Evolutionary conservation across 371 early-diverging fungal species (phyloP).

Genomic region (Apophysomyces sp.): DNA sequence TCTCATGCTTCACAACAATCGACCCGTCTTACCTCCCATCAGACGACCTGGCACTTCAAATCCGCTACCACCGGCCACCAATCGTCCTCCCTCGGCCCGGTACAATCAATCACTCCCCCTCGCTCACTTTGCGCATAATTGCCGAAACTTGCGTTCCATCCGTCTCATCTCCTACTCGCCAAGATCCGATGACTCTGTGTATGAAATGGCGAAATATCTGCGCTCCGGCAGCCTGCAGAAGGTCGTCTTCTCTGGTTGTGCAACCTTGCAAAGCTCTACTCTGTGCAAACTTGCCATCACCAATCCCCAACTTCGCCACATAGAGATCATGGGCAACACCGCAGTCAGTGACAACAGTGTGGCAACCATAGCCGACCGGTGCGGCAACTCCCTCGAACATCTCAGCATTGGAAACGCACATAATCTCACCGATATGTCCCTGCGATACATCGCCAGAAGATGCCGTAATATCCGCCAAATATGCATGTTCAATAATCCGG

Average conservation of each 20-base stretch:
- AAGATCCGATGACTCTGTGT: slow-evolving; percentile 45
- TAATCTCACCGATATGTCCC: slow-evolving; percentile 36
- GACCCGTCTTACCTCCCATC: slow-evolving; percentile 21
- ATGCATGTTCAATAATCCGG: slow-evolving; percentile 39
- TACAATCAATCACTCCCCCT: slow-evolving; percentile 33
- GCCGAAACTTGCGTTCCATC: slow-evolving; percentile 33
- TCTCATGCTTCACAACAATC: neutral
- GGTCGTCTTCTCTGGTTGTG: slow-evolving; percentile 32
- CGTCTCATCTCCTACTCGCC: slow-evolving; percentile 43
- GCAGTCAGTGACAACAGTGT: slow-evolving; percentile 40
- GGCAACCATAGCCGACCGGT: slow-evolving; percentile 34
- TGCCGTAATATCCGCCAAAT: slow-evolving; percentile 32
- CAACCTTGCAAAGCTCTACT: slow-evolving; percentile 43
- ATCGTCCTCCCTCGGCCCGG: slow-evolving; percentile 4
- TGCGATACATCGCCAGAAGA: slow-evolving; percentile 26
- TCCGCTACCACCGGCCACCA: slow-evolving; percentile 10
- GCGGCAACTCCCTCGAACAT: slow-evolving; percentile 30
- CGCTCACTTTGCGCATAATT: slow-evolving; percentile 46
- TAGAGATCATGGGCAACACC: slow-evolving; percentile 44
- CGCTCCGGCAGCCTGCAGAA: slow-evolving; percentile 29
- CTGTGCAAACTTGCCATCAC: slow-evolving; percentile 44
- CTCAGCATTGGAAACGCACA: slow-evolving; percentile 43
- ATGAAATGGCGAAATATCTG: slow-evolving; percentile 50
- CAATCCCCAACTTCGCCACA: slow-evolving; percentile 35
- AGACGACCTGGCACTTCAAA: slow-evolving; percentile 10